Evolutionary conservation across 1,139 yeast genomes (phyloP).

Genomic region (Yamadazyma atmosphaerica): DNA sequence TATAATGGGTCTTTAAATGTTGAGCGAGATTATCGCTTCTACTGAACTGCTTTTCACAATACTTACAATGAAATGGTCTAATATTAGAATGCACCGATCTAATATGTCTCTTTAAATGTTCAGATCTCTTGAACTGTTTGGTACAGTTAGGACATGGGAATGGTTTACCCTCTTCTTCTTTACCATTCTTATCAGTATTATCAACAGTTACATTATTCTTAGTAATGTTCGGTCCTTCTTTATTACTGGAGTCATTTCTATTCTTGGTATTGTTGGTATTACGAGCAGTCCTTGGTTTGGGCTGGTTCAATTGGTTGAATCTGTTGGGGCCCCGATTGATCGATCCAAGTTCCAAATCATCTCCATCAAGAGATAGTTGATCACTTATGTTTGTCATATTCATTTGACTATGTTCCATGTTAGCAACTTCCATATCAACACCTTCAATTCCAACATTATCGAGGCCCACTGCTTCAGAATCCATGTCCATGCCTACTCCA

Average conservation of each 20-base stretch:
- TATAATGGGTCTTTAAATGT: constrained; percentile 50
- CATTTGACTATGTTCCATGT: too few species aligned
- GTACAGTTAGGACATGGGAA: constrained; percentile 49
- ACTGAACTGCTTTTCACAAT: constrained; percentile 50
- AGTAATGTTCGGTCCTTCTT: not conserved
- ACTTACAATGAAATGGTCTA: constrained; percentile 50
- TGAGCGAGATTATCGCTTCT: constrained; percentile 51
- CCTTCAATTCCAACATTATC: not conserved
- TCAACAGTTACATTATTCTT: not conserved
- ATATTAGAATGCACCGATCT: constrained; percentile 50
- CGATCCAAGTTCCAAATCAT: too few species aligned
- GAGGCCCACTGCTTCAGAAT: too few species aligned
- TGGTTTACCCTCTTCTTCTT: constrained; percentile 30
- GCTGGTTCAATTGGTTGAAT: not conserved
- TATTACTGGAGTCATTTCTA: too few species aligned
- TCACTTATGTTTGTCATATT: too few species aligned
- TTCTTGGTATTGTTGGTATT: too few species aligned
- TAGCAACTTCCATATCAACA: not conserved
- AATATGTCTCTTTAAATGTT: constrained; percentile 49
- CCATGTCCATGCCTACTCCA: not conserved
- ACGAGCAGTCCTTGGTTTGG: too few species aligned
- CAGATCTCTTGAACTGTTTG: constrained; percentile 49
- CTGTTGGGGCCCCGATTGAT: too few species aligned
- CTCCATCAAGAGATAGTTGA: too few species aligned
- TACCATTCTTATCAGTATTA: not conserved